A percentile compares a stretch with the other conserved stretches of the same genome.
Evolutionary conservation across 768 basidiomycete species (phyloP).

Genomic region (Cystobasidiopsis lactophilus): DNA sequence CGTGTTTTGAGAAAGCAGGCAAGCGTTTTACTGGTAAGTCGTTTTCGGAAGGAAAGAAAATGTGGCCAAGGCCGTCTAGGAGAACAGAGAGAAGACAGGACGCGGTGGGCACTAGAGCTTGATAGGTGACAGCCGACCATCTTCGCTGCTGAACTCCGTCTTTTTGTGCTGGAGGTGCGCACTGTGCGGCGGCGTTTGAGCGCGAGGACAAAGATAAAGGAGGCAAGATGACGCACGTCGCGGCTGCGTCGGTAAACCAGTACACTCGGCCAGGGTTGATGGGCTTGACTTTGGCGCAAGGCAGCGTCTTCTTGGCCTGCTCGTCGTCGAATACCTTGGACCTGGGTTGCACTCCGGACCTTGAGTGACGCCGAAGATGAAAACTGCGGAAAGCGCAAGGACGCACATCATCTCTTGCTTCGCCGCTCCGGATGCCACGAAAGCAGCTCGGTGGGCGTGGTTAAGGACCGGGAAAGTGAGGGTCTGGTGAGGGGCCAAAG

Average conservation of each 20-base stretch:
- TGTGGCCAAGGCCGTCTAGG: too few species aligned
- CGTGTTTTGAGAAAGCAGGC: too few species aligned
- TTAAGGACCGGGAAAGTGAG: slow-evolving; percentile 80
- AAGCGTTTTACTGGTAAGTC: too few species aligned
- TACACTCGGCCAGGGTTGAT: slow-evolving; percentile 60
- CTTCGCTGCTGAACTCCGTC: slow-evolving; percentile 6
- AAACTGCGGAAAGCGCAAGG: slow-evolving; percentile 43
- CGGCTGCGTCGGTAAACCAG: slow-evolving; percentile 86
- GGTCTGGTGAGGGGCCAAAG: slow-evolving; percentile 27
- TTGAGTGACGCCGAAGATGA: background rate
- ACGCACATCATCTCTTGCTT: slow-evolving; percentile 53
- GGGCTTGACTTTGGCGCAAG: slow-evolving; percentile 60
- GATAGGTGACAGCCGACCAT: background rate
- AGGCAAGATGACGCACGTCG: slow-evolving; percentile 27
- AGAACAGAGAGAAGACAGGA: too few species aligned
- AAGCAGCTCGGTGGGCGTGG: slow-evolving; percentile 59
- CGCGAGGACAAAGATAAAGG: background rate
- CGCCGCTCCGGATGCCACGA: slow-evolving; percentile 61
- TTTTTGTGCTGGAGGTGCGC: slow-evolving; percentile 9
- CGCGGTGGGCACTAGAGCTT: too few species aligned
- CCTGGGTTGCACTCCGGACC: too few species aligned
- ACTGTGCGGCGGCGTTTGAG: background rate
- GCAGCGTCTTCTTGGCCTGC: slow-evolving; percentile 33
- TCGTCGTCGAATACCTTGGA: slow-evolving; percentile 8
- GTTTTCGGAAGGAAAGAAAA: too few species aligned